Percentiles rank a stretch among this genome's conserved stretches.
Conservation (phyloP, 2,329 filamentous ascomycete species). For the Diplocarpon rosae region DNA sequence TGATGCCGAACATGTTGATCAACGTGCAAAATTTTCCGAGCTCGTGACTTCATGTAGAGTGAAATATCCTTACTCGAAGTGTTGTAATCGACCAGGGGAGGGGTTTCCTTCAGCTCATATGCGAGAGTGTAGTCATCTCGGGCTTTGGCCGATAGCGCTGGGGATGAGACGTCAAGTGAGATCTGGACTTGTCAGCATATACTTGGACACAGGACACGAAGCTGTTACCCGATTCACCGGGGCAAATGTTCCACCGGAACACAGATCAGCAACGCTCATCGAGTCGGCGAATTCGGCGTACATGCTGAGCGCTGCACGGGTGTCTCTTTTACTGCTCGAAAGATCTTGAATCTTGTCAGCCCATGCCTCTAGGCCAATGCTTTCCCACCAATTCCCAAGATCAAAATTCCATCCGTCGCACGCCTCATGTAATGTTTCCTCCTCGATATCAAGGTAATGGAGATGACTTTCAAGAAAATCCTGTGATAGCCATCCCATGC, state of each 20-base stretch:
- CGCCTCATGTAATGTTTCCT: conserved; percentile 52
- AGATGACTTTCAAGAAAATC: conserved; percentile 38
- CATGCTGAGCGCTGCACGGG: conserved; percentile 33
- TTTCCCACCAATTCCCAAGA: conserved; percentile 44
- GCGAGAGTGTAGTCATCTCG: conserved; percentile 43
- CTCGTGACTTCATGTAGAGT: conserved; percentile 22
- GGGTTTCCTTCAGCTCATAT: conserved; percentile 41
- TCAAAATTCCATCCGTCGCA: conserved; percentile 61
- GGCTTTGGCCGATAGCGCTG: conserved; percentile 33
- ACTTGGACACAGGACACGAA: not conserved
- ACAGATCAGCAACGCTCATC: conserved; percentile 57
- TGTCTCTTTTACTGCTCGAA: conserved; percentile 12
- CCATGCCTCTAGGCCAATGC: conserved; percentile 32
- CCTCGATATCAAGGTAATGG: conserved; percentile 37
- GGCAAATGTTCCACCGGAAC: conserved; percentile 25
- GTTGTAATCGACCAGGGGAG: conserved; percentile 23
- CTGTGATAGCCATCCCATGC: conserved; percentile 67
- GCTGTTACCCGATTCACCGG: conserved; percentile 18
- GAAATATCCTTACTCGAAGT: conserved; percentile 18
- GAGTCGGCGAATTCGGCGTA: conserved; percentile 45
- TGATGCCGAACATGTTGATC: conserved; percentile 17
- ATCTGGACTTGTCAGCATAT: conserved; percentile 10
- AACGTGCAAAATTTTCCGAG: conserved; percentile 21
- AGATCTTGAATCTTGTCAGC: conserved; percentile 23
- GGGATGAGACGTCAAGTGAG: conserved; percentile 19